Base-by-base conservation (phyloP, 2,329 filamentous ascomycete species). In the Bipolaris zeicola region DNA sequence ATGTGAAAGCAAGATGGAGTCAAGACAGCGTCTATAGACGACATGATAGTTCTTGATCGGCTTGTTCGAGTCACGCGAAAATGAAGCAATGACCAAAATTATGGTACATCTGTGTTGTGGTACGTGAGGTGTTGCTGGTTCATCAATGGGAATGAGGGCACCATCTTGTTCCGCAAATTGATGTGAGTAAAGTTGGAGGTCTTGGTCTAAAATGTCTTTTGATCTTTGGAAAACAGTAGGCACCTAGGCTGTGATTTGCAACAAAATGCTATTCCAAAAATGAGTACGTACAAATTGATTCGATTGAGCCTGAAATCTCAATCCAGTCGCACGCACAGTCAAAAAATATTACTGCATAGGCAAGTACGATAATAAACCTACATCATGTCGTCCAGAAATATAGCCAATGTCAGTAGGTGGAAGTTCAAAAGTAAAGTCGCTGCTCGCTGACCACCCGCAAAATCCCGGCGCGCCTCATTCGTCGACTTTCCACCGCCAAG, bases 61-160 rank as follows among this genome's bases (percentile, higher is more conserved):
- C 51, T 47, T 53, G 42, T 61, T 63, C 53, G 60, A 58, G 60
- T 57, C 48, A 69, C 58, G 64, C 64, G 58, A 57, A 66, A 66
- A 71, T 66, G 67, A 67, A 65, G 58, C 47, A 58, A 69, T 65
- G 64, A 60, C 65, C 55, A 56, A 56, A 46, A 2, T 14, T 14
- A 11, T 24, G 14, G 18, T 48, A 22, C 4, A 11, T 37, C 6
- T 47, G 33, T 48, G 33, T 26, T 20, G 14, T 36, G 20, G 13
- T 31, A 2, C 14, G 45, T 37, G 20, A 26, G 10, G 2, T 26
- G 7, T 28, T 31, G 28, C 5, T 13, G 28, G 28, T 31, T 48
- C 3, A 3, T 16, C 8, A 6, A 22, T 48, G 34, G 2, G 4
- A 24, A 26, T 10, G 14, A n/a, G 39, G 13, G 5, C 20, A 4